Conservation (phyloP, 176 grass and related monocot species). For the Oryza punctata region DNA sequence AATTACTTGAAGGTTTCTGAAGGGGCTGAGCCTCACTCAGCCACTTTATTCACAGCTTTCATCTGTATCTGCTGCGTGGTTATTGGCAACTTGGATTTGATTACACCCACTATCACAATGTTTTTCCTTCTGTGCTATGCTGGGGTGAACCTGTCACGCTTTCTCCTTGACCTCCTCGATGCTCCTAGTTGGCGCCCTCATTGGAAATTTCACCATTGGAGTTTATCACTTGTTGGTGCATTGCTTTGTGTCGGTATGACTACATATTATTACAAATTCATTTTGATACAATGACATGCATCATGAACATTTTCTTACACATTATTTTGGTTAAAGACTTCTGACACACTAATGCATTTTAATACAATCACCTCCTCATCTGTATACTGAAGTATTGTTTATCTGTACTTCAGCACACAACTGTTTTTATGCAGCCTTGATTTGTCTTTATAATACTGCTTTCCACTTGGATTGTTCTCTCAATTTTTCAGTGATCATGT, state of each 20-base stretch:
- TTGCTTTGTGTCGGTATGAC: slow-evolving; percentile 85
- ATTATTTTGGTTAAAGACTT: slow-evolving; percentile 24
- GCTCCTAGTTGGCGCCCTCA: slow-evolving; percentile 95
- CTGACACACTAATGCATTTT: slow-evolving; percentile 17
- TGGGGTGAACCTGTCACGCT: slow-evolving; percentile 94
- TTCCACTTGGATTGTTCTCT: slow-evolving; percentile 18
- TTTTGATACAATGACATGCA: slow-evolving; percentile 3
- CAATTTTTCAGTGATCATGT: slow-evolving; percentile 54
- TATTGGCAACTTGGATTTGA: slow-evolving; percentile 70
- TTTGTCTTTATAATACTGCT: slow-evolving; percentile 17
- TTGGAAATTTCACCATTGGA: slow-evolving; percentile 99
- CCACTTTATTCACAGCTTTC: slow-evolving; percentile 83
- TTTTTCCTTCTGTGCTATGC: slow-evolving; percentile 96
- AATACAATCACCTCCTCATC: slow-evolving; percentile 8
- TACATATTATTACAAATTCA: slow-evolving; percentile 20
- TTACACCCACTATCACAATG: slow-evolving; percentile 96
- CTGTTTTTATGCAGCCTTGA: background rate
- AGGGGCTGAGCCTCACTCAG: slow-evolving; percentile 76
- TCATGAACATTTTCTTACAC: background rate
- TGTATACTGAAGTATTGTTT: slow-evolving; percentile 14
- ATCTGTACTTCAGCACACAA: background rate
- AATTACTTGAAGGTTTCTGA: slow-evolving; percentile 94
- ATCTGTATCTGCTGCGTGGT: slow-evolving; percentile 54
- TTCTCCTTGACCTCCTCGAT: slow-evolving; percentile 95
- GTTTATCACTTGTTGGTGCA: slow-evolving; percentile 86